Base-by-base conservation (phyloP, 768 basidiomycete species). In the Boletus sp. region DNA sequence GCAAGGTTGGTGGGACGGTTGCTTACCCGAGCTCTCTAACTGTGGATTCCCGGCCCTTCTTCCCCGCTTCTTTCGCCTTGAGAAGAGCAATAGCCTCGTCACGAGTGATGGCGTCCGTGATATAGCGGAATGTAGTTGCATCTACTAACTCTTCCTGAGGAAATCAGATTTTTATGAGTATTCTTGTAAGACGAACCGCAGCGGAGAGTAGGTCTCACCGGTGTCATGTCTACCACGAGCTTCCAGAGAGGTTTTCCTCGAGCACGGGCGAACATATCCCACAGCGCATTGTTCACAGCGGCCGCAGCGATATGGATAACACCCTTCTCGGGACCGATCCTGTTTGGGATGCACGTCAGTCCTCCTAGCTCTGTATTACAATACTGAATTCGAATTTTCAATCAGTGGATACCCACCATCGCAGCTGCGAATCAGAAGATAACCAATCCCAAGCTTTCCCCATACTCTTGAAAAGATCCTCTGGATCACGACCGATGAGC, bases 261-360 rank as follows among this genome's bases (percentile, higher is more conserved):
- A 27, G 85, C 77, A 45, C 87, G 82, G 3, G 92, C 91, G 59
- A 84, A 93, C 83, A 96, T 84, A 64, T 97, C 95, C 95, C 95
- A 98, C 2, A 96, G 64, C 0, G 94, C 95, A 59, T 97, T 97
- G 69, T 91, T 83, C 8, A 98, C 92, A 1, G 92, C 91, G 6
- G 83, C 91, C 0, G 89, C 81, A 3, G 93, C 92, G 48, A 96
- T 85, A 66, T 93, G 90, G 50, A 98, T 94, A 3, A 98, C 92
- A 48, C 95, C 95, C 71, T 96, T 96, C 69, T 96, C 94, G 0
- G 94, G 93, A 6, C 93, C 93, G 63, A 94, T 87, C 88, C 88
- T 89, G 48, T 51, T 55, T 41, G 32, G 15, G n/a, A 58, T 21
- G 33, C 14, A 45, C 5, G 10, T 47, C 39, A 56, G 54, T 40